Percentiles rank a stretch among this genome's conserved stretches.
Conservation (phyloP, 768 basidiomycete species). For the Lenzites betulinus region DNA sequence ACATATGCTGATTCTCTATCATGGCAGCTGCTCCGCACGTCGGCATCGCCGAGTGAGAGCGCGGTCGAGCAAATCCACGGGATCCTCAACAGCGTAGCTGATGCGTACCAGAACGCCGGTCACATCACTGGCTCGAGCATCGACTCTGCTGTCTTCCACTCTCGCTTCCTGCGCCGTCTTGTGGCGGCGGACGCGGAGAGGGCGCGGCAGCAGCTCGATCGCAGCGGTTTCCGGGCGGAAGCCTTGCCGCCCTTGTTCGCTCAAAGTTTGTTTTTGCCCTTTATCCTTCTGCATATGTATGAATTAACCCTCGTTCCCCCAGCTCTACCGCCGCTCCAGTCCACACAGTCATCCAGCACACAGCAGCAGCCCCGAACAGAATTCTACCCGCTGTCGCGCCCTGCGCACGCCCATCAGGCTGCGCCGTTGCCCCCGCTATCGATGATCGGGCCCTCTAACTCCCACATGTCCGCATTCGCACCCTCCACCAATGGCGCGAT, state of each 20-base stretch:
- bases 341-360: background rate
- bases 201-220: constrained; percentile 39
- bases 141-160: constrained; percentile 72
- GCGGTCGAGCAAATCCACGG: constrained; percentile 65
- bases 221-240: constrained; percentile 1
- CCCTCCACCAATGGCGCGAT: background rate
- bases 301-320: background rate
- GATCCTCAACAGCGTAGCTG: constrained; percentile 68
- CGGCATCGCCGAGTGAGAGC: constrained; percentile 58
- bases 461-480: background rate
- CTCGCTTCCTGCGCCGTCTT: constrained; percentile 75
- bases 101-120: constrained; percentile 77
- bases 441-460: background rate
- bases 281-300: background rate
- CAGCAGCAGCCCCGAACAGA: background rate
- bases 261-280: background rate
- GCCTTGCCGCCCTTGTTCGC: constrained; percentile 3
- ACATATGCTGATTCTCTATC: background rate
- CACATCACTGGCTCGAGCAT: constrained; percentile 54
- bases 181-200: constrained; percentile 64
- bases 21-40: constrained; percentile 59
- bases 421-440: constrained; percentile 8
- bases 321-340: constrained; percentile 15
- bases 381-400: background rate
- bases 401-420: background rate